phyloP scores from a whole-genome alignment of 306 rosid genomes.

The Vicia villosa region DNA sequence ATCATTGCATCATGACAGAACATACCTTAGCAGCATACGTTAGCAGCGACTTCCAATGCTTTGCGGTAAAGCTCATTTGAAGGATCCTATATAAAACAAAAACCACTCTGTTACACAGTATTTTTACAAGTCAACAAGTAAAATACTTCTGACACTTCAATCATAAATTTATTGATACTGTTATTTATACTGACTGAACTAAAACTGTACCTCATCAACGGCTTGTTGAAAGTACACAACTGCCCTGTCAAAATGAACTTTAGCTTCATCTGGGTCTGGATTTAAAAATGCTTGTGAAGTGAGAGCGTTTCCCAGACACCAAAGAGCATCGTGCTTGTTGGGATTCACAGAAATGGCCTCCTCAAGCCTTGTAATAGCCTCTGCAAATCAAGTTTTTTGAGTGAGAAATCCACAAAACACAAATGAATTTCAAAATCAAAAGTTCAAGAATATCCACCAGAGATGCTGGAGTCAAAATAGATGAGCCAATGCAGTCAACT shows the following conservation, averaged over 20 bases:
- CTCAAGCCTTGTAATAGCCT: conserved; percentile 77
- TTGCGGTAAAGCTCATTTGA: conserved; percentile 65
- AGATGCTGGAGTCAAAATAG: not conserved
- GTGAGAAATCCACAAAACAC: conserved; percentile 30
- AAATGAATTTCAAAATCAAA: conserved; percentile 1
- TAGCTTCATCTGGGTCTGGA: conserved; percentile 73
- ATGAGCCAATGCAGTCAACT: not conserved
- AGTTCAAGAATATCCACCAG: not conserved
- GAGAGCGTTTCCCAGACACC: conserved; percentile 91
- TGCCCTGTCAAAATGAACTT: conserved; percentile 56
- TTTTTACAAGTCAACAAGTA: not conserved
- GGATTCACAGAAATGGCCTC: conserved; percentile 74
- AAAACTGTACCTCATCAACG: conserved; percentile 57
- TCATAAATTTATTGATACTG: not conserved
- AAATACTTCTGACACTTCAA: conserved; percentile 1
- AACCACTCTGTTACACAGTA: conserved; percentile 10
- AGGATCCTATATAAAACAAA: conserved; percentile 60
- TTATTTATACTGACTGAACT: not conserved
- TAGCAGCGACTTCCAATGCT: conserved; percentile 79
- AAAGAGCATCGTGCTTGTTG: conserved; percentile 76
- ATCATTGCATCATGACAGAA: conserved; percentile 30
- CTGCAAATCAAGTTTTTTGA: conserved; percentile 43
- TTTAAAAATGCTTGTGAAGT: conserved; percentile 71
- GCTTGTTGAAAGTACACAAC: conserved; percentile 64
- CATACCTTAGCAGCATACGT: no score